Base-by-base conservation (phyloP, 1,139 yeast species). In the Geotrichum cucujoidarum region DNA sequence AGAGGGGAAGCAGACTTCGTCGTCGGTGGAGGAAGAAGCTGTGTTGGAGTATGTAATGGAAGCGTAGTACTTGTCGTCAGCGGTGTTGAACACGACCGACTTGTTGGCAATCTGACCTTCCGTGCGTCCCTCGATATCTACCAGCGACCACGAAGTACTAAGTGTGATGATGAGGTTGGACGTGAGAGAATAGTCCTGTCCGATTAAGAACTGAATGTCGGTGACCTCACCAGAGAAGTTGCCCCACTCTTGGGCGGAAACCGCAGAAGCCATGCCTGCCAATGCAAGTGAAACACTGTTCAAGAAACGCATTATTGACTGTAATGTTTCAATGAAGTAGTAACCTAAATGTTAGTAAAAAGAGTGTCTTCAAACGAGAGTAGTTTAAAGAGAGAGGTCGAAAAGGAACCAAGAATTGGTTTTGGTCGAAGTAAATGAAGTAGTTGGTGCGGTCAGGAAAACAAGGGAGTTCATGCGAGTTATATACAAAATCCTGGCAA, bases 11-110 rank as follows among this genome's bases (percentile, higher is more conserved):
- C 53, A 50, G 14, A 50, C 18, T 14, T 35, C 35, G 25, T 13
- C 10, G 18, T 37, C 48, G 22, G 40, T 43, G n/a, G 34, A 33
- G 14, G 29, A 34, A 4, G 39, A 30, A 18, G 53, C 46, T 6
- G 50, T 47, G 33, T 45, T 45, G 16, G 53, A 40, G 47, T 50
- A 50, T 3, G 46, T 42, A 17, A 50, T 40, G 2, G 36, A 43
- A 17, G 50, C 43, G 36, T 50, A 50, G 47, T 50, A 50, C 32
- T 50, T 50, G 18, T 36, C 18, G 34, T 50, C 53, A 22, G 47
- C 53, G n/a, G 49, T 47, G 42, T 50, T 50, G 36, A 14, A 50
- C 4, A 48, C 43, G 31, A 50, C 41, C 6, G 50, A 38, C 38
- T 50, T 50, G 43, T 47, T 47, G 13, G 34, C 44, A 30, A 50